These are phyloP conservation scores for Phytophthora meadii DNA, from an alignment of 352 stramenopile species.

Conservation along the genomic window DNA sequence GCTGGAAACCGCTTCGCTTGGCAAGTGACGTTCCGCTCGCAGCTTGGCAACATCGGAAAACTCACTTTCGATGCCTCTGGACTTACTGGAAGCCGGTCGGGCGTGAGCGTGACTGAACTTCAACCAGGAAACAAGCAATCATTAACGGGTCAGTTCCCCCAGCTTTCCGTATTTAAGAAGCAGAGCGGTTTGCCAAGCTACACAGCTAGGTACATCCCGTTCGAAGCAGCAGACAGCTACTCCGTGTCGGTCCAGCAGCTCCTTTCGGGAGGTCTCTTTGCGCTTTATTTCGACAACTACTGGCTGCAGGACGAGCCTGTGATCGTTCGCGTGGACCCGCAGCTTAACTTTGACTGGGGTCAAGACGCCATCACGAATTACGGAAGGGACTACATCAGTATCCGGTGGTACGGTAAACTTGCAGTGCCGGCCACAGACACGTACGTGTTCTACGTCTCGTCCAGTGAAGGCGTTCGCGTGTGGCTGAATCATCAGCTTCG, in stretches of 20 bases:
- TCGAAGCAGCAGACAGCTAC: constrained; percentile 70
- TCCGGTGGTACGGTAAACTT: constrained; percentile 96
- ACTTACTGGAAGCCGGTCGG: constrained; percentile 68
- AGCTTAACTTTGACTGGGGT: constrained; percentile 91
- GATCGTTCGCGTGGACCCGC: constrained; percentile 87
- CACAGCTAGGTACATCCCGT: constrained; percentile 89
- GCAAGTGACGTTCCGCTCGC: constrained; percentile 94
- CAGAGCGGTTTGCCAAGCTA: constrained; percentile 93
- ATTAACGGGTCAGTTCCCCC: constrained; percentile 80
- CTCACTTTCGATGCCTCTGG: constrained; percentile 49
- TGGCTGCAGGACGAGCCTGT: constrained; percentile 94
- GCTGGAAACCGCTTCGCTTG: constrained; percentile 90
- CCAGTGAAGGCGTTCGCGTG: constrained; percentile 93
- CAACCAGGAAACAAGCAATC: constrained; percentile 71
- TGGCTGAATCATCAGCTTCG: constrained; percentile 94
- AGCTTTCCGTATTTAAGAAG: constrained; percentile 90
- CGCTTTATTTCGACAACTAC: constrained; percentile 96
- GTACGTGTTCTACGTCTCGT: constrained; percentile 94
- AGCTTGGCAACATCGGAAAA: constrained; percentile 81
- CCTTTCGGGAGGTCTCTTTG: constrained; percentile 86
- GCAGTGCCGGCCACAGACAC: constrained; percentile 72
- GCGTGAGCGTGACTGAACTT: constrained; percentile 66
- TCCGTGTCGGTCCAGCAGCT: constrained; percentile 93
- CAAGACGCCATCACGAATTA: constrained; percentile 92
- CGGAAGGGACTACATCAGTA: constrained; percentile 95